Base-by-base conservation (phyloP, 495 filamentous ascomycete genomes). In the Cladorrhinum samala region DNA sequence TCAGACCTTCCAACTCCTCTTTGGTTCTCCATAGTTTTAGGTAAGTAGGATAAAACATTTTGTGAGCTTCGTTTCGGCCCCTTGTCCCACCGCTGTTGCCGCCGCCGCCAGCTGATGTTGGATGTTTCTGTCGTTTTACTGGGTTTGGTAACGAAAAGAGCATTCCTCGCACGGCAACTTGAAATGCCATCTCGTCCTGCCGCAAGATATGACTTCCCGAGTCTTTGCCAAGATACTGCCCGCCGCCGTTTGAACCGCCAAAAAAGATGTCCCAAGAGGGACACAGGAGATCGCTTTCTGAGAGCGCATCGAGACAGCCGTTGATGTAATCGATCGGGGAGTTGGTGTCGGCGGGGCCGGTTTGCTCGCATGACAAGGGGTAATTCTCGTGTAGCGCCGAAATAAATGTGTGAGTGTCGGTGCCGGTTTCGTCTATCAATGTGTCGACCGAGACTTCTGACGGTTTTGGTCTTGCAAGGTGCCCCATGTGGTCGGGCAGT, bases 331-430 rank as follows among this genome's bases (percentile, higher is more conserved):
- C 85, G 21, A 96, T 70, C 13, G 78, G 76, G 0, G 74, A 72
- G 33, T 72, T 67, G 1, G 65, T 60, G 51, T 77, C 74, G 4
- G 69, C 60, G 9, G 70, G 68, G 3, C 71, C 66, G n/a, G 65
- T 69, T 9, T 81, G 77, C 50, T 85, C 80, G 62, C 92, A 96
- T 0, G 92, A 96, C 6, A 86, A 72, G 1, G 87, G 76, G 58
- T 92, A 97, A 63, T 99, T 99, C 60, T 99, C 93, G 65, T 99
- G 93, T 9, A 99, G 72, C 1, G 89, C 87, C n/a, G 87, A 83
- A 49, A 96, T 81, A 63, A 97, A 95, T 0, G 91, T 96, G 50
- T 84, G 78, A 0, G 81, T 83, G 62, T 97, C 93, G 2, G 91
- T 94, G 6, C 93, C 93, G 2, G 87, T 88, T 66, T 95, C 91